Conservation (phyloP, 441 rosid species). For the Adansonia gregorii region DNA sequence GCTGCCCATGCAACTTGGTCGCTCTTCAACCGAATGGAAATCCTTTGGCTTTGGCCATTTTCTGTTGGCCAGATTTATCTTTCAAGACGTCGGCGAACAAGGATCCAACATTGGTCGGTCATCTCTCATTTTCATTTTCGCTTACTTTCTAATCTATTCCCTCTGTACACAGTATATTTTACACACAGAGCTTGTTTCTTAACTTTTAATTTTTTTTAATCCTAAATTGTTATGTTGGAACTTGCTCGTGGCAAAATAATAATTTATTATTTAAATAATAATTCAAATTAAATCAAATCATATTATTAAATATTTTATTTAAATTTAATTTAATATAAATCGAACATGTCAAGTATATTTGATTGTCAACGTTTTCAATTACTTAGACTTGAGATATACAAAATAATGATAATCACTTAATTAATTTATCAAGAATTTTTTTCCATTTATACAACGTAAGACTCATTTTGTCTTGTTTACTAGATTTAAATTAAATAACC, state of each 20-base stretch:
- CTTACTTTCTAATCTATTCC: neutral
- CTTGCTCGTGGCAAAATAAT: too few relatives aligned
- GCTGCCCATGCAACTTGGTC: constrained; percentile 6
- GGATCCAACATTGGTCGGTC: neutral
- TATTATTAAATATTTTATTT: too few relatives aligned
- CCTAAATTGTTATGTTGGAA: neutral
- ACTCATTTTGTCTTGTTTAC: too few relatives aligned
- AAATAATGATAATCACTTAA: neutral
- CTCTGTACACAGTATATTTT: neutral
- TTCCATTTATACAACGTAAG: neutral
- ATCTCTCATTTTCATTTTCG: neutral
- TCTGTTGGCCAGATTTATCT: constrained; percentile 10
- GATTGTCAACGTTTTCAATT: too few relatives aligned
- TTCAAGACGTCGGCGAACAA: constrained; percentile 5
- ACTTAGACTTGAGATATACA: neutral
- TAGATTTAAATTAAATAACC: neutral
- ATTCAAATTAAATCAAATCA: too few relatives aligned
- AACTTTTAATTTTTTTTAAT: too few relatives aligned
- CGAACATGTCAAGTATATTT: too few relatives aligned
- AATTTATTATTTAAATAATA: too few relatives aligned
- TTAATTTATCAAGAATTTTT: neutral
- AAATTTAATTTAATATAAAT: too few relatives aligned
- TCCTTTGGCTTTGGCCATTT: neutral
- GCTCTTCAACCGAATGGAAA: neutral
- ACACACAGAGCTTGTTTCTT: neutral